A percentile compares a stretch with the other conserved stretches of the same genome.
These are phyloP conservation scores for Xylaria bambusicola DNA, from an alignment of 495 filamentous ascomycete species.

Conservation along the genomic window DNA sequence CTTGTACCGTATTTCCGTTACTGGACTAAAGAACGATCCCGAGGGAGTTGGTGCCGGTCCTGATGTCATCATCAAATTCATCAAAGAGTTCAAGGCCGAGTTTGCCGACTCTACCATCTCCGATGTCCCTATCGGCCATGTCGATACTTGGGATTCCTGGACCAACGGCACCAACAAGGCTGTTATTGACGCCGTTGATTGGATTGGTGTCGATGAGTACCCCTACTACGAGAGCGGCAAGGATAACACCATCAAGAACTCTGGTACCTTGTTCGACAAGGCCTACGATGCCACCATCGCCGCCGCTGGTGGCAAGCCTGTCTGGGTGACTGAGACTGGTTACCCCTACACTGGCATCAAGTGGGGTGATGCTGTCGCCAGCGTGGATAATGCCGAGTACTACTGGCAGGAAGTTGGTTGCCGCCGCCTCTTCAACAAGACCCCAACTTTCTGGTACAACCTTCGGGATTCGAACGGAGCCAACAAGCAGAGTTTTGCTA, in stretches of 20 bases:
- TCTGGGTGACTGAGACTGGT: conserved; percentile 58
- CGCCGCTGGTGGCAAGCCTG: conserved; percentile 42
- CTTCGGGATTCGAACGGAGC: conserved; percentile 49
- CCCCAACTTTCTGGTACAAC: conserved; percentile 67
- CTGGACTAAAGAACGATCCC: conserved; percentile 44
- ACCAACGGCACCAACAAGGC: conserved; percentile 47
- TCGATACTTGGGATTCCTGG: conserved; percentile 55
- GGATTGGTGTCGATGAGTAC: conserved; percentile 53
- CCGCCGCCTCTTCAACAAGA: conserved; percentile 61
- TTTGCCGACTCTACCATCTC: conserved; percentile 34
- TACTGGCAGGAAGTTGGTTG: conserved; percentile 76
- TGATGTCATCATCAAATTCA: conserved; percentile 46
- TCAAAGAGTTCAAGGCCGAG: conserved; percentile 48
- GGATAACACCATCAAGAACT: conserved; percentile 47
- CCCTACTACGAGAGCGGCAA: conserved; percentile 53
- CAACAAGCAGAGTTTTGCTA: conserved; percentile 47
- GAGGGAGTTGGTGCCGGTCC: conserved; percentile 45
- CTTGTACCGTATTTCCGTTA: conserved; percentile 51
- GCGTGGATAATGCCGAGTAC: conserved; percentile 62
- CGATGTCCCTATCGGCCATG: conserved; percentile 50
- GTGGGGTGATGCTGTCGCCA: conserved; percentile 60
- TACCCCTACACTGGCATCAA: conserved; percentile 46
- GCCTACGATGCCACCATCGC: conserved; percentile 38
- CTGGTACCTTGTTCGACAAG: conserved; percentile 41
- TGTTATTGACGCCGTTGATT: conserved; percentile 52